Base-by-base conservation (phyloP, 2,329 filamentous ascomycete genomes). In the Cladophialophora bantiana region DNA sequence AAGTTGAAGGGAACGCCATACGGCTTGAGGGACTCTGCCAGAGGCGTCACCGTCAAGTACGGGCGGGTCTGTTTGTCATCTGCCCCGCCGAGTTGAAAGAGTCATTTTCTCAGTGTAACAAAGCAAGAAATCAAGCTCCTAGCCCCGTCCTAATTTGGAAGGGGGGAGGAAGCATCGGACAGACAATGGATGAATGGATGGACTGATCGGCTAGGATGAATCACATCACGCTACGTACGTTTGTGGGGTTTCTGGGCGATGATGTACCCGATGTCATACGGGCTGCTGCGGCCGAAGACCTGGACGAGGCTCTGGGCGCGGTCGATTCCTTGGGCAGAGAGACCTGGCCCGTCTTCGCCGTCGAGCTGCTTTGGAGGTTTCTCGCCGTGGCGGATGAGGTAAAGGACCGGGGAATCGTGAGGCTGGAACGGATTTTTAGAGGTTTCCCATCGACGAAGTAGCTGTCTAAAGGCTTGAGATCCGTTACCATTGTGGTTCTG, bases 351-450 rank as follows among this genome's bases (percentile, higher is more conserved):
- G 34, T 67, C 65, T 10, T 63, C 55, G 1, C 86, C 86, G 64
- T 82, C 77, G 38, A 78, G 78, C 15, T 81, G 80, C 42, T 80
- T 75, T 1, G 73, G 64, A 2, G 87, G 86, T 75, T 89, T 89
- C 75, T 89, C 87, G 66, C 87, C 87, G 70, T 89, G 87, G 18
- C 87, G 84, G 74, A 89, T 89, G 7, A 89, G 77, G 73, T 88
- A 89, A 36, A 89, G 84, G 0, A 83, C 88, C 1, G 85, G 63
- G 4, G 55, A 45, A n/a, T 52, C 20, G n/a, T 61, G 42, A 50
- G 57, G 42, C 57, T 59, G 32, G 26, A 26, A 26, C 26, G 26
- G 26, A 26, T 3, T 26, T 26, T 26, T 26, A 26, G 26, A 26
- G 26, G 26, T 3, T 26, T 26, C 26, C 26, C 26, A 26, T 3